Percentiles rank a stretch among this genome's conserved stretches.
These are phyloP conservation scores for Thelonectria olida DNA, from an alignment of 2,329 filamentous ascomycete species.

Conservation along the genomic window DNA sequence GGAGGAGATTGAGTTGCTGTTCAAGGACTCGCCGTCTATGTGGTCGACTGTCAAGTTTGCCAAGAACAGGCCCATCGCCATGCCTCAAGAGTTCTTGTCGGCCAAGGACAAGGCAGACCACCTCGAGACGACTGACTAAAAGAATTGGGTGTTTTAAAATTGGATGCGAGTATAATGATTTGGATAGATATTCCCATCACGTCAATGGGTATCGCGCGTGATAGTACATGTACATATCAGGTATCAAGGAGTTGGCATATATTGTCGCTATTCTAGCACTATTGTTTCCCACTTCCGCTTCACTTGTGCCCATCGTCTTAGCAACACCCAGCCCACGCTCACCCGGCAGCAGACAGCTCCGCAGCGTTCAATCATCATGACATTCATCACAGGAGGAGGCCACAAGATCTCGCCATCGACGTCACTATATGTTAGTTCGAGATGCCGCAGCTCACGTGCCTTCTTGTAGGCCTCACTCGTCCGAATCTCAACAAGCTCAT, in stretches of 20 bases:
- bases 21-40: conserved; percentile 50
- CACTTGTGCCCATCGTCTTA: neutral
- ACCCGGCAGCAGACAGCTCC: neutral
- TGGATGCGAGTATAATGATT: neutral
- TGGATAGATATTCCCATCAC: neutral
- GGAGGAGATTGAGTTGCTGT: conserved; percentile 55
- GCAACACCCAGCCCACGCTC: neutral
- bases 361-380: neutral
- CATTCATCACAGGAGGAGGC: neutral
- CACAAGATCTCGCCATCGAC: neutral
- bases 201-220: neutral
- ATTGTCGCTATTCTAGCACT: neutral
- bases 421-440: neutral
- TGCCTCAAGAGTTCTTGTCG: conserved; percentile 41
- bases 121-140: conserved; percentile 19
- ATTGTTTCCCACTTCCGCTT: neutral
- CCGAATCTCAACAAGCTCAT: neutral
- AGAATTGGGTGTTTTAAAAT: neutral
- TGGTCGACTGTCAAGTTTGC: conserved; percentile 49
- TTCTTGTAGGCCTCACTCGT: neutral
- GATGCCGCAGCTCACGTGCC: neutral
- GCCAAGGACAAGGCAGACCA: conserved; percentile 39
- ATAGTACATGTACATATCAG: neutral
- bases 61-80: conserved; percentile 44
- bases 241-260: neutral